These are phyloP conservation scores for Septoria petroselini DNA, from an alignment of 2,329 filamentous ascomycete species.

Conservation along the genomic window DNA sequence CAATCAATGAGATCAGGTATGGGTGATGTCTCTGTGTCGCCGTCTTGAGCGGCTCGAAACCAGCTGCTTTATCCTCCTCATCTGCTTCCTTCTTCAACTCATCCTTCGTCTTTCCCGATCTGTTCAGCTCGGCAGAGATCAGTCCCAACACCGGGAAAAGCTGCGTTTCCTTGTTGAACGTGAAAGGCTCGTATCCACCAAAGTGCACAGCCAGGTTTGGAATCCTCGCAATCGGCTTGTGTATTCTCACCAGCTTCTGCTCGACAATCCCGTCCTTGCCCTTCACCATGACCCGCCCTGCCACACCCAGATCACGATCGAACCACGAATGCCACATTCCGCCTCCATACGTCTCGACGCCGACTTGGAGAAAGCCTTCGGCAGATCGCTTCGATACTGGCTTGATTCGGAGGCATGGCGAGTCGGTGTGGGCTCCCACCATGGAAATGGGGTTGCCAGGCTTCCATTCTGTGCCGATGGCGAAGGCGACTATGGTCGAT, in stretches of 20 bases:
- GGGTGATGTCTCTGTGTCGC: conserved; percentile 84
- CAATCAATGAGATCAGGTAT: conserved; percentile 79
- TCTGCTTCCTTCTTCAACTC: conserved; percentile 46
- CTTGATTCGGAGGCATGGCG: conserved; percentile 86
- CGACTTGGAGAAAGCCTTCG: conserved; percentile 87
- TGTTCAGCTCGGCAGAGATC: conserved; percentile 82
- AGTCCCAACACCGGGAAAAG: conserved; percentile 90
- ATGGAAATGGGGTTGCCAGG: conserved; percentile 87
- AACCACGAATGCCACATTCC: conserved; percentile 99
- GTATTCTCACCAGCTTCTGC: conserved; percentile 84
- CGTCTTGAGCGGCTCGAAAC: conserved; percentile 71
- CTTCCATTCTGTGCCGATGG: conserved; percentile 85
- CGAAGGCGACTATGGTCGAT: conserved; percentile 89
- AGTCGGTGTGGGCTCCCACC: conserved; percentile 95
- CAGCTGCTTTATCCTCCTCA: conserved; percentile 40
- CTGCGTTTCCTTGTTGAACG: conserved; percentile 96
- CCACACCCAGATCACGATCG: conserved; percentile 87
- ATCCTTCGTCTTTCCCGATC: conserved; percentile 56
- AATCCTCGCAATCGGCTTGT: conserved; percentile 84
- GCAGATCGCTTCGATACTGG: conserved; percentile 85
- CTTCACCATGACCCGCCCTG: conserved; percentile 78
- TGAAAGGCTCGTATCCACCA: conserved; percentile 77
- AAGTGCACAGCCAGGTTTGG: conserved; percentile 94
- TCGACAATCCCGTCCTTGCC: conserved; percentile 68
- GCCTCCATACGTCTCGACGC: conserved; percentile 94